Evolutionary conservation across 2,329 filamentous ascomycete species (phyloP), one percentile per base, ranked within the genome.

Genomic region (Colletotrichum spinosum): DNA sequence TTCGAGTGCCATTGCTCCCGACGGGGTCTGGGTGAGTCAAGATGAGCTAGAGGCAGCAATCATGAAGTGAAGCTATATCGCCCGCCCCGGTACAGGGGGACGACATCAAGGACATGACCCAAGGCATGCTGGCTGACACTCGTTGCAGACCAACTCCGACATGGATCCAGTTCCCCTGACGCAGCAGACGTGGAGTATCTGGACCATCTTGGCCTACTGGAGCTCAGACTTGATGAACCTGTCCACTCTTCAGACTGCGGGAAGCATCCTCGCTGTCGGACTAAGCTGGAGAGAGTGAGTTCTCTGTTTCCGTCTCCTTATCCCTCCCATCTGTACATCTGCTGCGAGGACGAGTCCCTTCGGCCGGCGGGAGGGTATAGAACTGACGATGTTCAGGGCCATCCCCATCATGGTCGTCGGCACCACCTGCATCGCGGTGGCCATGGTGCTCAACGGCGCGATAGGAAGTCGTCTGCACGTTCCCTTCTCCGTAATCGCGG

Each of bases 381-480:
- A 17, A 46, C 55, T 57, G 9, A 57, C 45, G 35, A 45, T 6
- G n/a, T n/a, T 8, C n/a, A 57, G 55, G 48, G 53, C 58, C 11
- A 66, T 66, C 9, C 77, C 77, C 13, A 73, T 74, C 69, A 73
- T 76, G 67, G 63, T 75, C 59, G 56, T 64, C 4, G 70, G 70
- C 12, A 69, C 70, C 9, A 58, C 59, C 34, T 57, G 86, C 67
- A 85, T 86, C 17, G 83, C 84, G n/a, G 81, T 86, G 35, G 76
- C 77, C 15, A 75, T 79, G 73, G 74, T 75, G 3, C 70, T 78
- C n/a, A 78, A 79, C 51, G 77, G 77, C 45, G 73, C 74, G 5
- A 75, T 76, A 62, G 75, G 76, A 42, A 75, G 75, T 3, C 72
- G 76, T 45, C 68, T 78, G 6, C 77, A 79, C 52, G 73, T 77